Evolutionary conservation across 2,329 filamentous ascomycete species (phyloP), one percentile per base, ranked within the genome.

Genomic region (Curvularia spicifera): DNA sequence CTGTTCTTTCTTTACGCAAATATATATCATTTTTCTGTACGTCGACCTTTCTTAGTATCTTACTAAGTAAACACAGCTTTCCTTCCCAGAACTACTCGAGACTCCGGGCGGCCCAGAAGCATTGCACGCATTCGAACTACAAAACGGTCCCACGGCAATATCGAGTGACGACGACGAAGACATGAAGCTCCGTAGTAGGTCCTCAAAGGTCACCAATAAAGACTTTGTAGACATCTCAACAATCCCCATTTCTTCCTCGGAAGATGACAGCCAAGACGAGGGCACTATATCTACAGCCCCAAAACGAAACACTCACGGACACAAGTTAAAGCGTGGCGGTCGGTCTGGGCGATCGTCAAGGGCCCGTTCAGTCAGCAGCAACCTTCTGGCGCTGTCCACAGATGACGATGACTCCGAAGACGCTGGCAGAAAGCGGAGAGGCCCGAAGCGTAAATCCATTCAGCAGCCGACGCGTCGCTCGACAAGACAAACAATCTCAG

Each of bases 71-170:
- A 33, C 15, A 8, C 22, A 85, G 83, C 71, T 84, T 10, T 66
- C 77, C 13, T 79, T 81, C 31, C 73, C 81, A 33, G 71, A 80
- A 31, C 73, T 85, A 3, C 63, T 82, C 12, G 60, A 71, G 2
- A 74, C 82, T 28, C 70, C 78, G 9, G 82, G 83, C 69, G 83
- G 84, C 18, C 67, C 74, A 46, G 73, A 76, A 59, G 81, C 82
- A 18, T 71, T 85, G 22, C 69, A 80, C 35, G 63, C 72, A 15
- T 83, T 79, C 65, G 72, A 77, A 29, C 55, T 67, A n/a, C 49
- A 67, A 47, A 51, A 69, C 57, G 65, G 68, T 51, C 53, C 57
- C 20, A 54, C 62, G 26, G 49, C 56, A 22, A 62, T 68, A 26
- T 18, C 55, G 1, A 68, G 59, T 44, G 55, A 59, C 18, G 55